A percentile compares a stretch with the other conserved stretches of the same genome.
Evolutionary conservation across 345 rosid species (phyloP).

Genomic region (Sapria himalayana): DNA sequence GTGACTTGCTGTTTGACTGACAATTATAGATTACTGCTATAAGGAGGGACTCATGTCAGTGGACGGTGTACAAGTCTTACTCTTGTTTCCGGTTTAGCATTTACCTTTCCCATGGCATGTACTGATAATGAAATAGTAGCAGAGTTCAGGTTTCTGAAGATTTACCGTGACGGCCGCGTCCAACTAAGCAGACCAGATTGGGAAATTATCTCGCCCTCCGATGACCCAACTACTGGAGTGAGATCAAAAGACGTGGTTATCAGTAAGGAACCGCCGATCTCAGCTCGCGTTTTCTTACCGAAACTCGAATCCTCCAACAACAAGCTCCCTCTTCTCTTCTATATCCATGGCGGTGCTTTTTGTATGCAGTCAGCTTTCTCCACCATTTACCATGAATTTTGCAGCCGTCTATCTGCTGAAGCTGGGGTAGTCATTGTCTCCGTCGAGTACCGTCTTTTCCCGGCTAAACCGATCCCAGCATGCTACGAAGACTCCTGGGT

Average conservation of each 20-base stretch:
- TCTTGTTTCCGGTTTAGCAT: too few species aligned
- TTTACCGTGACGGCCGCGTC: too few species aligned
- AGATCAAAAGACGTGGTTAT: slow-evolving; percentile 16
- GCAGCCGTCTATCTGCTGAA: slow-evolving; percentile 9
- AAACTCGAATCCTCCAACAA: slow-evolving; percentile 2
- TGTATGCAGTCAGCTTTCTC: slow-evolving; percentile 16
- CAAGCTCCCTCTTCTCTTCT: slow-evolving; percentile 15
- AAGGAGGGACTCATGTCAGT: too few species aligned
- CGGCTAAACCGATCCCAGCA: slow-evolving; percentile 15
- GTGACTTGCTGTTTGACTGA: too few species aligned
- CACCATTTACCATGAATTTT: slow-evolving; percentile 6
- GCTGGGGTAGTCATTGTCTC: slow-evolving; percentile 14
- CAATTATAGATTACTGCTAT: too few species aligned
- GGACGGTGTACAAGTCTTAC: too few species aligned
- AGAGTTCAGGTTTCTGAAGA: too few species aligned
- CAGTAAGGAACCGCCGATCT: slow-evolving; percentile 9
- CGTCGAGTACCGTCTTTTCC: slow-evolving; percentile 23
- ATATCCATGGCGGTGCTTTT: slow-evolving; percentile 18
- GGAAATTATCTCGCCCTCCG: slow-evolving; percentile 8
- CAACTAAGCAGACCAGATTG: too few species aligned
- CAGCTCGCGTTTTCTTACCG: slow-evolving; percentile 17
- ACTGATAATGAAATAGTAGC: too few species aligned
- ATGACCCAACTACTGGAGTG: slow-evolving; percentile 11
- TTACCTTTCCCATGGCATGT: too few species aligned
- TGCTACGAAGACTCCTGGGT: slow-evolving; percentile 20